A percentile compares a stretch with the other conserved stretches of the same genome.
Evolutionary conservation across 257 asterid genomes (phyloP).

Genomic region (Solanum bukasovii): DNA sequence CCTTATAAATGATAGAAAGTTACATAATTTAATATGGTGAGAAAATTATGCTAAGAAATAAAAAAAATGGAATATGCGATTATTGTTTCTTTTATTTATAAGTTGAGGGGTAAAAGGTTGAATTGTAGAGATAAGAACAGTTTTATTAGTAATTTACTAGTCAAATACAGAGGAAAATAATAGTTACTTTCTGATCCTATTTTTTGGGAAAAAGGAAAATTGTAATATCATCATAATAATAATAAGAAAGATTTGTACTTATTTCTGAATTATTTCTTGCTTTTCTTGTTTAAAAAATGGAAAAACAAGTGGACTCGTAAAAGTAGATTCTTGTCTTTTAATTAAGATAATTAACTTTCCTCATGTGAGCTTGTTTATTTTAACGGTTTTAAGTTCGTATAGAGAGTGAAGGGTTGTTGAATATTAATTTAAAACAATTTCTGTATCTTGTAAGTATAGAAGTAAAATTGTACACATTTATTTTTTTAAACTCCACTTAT

Average conservation of each 20-base stretch:
- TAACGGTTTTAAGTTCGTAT: fast-evolving
- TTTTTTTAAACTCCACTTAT: background rate
- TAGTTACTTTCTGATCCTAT: background rate
- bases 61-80: background rate
- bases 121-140: background rate
- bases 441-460: too few species aligned
- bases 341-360: background rate
- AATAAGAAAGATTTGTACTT: background rate
- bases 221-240: background rate
- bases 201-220: background rate
- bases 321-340: background rate
- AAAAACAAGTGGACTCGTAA: background rate
- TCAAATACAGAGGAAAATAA: background rate
- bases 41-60: background rate
- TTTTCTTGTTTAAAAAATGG: background rate
- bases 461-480: too few species aligned
- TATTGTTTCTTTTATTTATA: background rate
- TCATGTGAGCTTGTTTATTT: background rate
- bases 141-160: background rate
- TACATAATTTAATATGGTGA: background rate
- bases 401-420: background rate
- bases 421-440: background rate
- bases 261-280: background rate
- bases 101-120: background rate
- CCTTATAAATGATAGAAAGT: background rate